These are phyloP conservation scores for Camillea tinctor DNA, from an alignment of 2,329 filamentous ascomycete genomes.

Conservation along the genomic window DNA sequence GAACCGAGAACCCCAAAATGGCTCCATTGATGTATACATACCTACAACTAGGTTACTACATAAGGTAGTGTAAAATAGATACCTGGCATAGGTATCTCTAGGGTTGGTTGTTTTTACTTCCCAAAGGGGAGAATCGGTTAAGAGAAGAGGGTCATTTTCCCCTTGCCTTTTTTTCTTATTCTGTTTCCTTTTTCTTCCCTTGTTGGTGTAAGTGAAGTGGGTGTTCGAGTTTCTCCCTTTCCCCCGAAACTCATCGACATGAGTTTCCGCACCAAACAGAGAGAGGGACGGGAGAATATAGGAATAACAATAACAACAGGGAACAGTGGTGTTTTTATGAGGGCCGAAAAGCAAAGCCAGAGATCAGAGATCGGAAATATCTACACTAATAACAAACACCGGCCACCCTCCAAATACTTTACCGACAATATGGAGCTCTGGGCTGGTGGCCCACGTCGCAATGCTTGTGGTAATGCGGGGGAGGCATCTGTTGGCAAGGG, in stretches of 20 bases:
- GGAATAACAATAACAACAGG: no score
- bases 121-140: no score
- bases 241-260: background rate
- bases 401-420: background rate
- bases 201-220: no score
- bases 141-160: no score
- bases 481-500: background rate
- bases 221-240: background rate
- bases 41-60: no score
- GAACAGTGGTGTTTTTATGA: background rate
- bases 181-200: no score
- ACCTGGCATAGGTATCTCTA: no score
- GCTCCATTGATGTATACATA: no score
- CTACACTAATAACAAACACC: background rate
- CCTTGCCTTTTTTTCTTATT: no score
- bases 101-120: no score
- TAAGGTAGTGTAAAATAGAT: no score
- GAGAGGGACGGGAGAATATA: background rate
- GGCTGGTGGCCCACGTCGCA: background rate
- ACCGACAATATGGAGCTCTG: background rate
- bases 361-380: background rate
- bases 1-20: no score
- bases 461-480: background rate
- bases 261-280: background rate
- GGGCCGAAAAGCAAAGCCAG: background rate